Conservation (phyloP, 2,329 filamentous ascomycete genomes). For the Neocucurbitaria cava region DNA sequence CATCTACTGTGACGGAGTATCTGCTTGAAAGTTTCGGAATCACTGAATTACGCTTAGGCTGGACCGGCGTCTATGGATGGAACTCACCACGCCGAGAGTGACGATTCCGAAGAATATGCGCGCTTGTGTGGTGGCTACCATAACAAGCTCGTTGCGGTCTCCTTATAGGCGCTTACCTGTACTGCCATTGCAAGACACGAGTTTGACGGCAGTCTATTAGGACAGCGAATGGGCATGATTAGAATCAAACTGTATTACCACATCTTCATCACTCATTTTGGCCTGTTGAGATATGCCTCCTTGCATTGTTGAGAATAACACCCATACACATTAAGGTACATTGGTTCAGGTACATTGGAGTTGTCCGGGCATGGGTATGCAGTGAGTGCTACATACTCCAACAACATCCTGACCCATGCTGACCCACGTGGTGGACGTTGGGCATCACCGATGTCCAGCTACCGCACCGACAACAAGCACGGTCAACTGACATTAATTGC, state of each 20-base stretch:
- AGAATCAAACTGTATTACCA: not conserved
- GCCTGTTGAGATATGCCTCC: not conserved
- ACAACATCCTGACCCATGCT: not conserved
- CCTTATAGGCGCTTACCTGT: not conserved
- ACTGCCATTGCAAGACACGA: not conserved
- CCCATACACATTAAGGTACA: too few relatives aligned
- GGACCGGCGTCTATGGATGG: constrained; percentile 14
- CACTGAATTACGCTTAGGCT: constrained; percentile 12
- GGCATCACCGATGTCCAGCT: not conserved
- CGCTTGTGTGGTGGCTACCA: constrained; percentile 2
- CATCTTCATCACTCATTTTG: not conserved
- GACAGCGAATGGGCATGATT: constrained; percentile 1
- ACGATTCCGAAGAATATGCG: not conserved
- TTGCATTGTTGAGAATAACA: not conserved
- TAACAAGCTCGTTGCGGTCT: not conserved
- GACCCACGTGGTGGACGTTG: not conserved
- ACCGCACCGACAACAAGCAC: not conserved
- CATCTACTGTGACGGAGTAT: constrained; percentile 20
- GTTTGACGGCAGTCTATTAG: not conserved
- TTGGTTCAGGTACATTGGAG: too few relatives aligned
- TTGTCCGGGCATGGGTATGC: not conserved
- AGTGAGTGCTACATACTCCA: not conserved
- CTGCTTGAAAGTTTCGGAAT: constrained; percentile 18
- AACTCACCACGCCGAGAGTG: not conserved
- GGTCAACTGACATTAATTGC: not conserved